Percentiles rank a stretch among this genome's conserved stretches.
phyloP scores from a whole-genome alignment of 1,284 basidiomycete genomes.

The Ustilago cynodontis region DNA sequence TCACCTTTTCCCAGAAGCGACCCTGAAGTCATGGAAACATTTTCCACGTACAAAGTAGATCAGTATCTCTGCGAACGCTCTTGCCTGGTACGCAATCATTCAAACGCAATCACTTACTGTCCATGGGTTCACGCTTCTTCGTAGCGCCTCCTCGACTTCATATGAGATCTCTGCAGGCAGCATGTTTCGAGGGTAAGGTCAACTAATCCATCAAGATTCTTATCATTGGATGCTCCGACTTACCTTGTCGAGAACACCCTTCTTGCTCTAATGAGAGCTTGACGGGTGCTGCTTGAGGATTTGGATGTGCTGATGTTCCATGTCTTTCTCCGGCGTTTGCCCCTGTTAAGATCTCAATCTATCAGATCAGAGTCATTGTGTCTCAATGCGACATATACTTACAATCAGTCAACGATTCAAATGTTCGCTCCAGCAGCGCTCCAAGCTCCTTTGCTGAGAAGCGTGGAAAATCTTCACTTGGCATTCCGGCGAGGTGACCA shows the following conservation, averaged over 20 bases:
- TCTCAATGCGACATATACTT: not conserved
- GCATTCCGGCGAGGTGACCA: not conserved
- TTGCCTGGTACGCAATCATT: not conserved
- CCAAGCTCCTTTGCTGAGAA: slow-evolving; percentile 4
- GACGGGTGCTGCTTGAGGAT: not conserved
- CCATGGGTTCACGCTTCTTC: not conserved
- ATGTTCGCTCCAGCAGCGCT: not conserved
- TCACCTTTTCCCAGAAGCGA: not conserved
- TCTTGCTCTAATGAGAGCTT: not conserved
- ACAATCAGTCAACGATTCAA: not conserved
- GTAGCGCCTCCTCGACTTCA: not conserved
- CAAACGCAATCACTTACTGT: not conserved
- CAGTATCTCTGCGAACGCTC: not conserved
- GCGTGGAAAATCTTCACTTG: slow-evolving; percentile 4
- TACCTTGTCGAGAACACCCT: not conserved
- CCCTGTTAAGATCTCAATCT: not conserved
- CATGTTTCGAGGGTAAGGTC: too few species aligned
- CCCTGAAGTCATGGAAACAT: not conserved
- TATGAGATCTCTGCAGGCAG: not conserved
- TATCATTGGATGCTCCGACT: not conserved
- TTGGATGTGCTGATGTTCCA: not conserved
- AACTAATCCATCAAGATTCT: too few species aligned
- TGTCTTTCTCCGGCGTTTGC: not conserved
- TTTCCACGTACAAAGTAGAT: not conserved
- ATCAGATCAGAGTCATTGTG: not conserved